These are phyloP conservation scores for Phytomonas sp. DNA, from an alignment of 208 protist genomes.

Conservation along the genomic window DNA sequence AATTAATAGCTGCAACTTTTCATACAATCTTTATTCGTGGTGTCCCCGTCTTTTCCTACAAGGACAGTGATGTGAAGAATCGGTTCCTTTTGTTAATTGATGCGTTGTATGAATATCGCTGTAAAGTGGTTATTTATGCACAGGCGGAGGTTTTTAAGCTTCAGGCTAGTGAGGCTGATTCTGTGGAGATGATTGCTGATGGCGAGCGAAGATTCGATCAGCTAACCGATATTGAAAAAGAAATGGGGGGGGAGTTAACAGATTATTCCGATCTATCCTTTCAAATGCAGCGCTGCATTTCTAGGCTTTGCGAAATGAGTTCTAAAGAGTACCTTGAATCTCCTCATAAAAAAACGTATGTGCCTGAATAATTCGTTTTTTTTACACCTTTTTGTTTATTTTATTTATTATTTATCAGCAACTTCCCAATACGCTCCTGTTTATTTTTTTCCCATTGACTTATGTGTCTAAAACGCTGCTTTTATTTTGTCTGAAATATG, in stretches of 20 bases:
- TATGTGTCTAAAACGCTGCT: background rate
- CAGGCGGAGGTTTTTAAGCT: slow-evolving; percentile 44
- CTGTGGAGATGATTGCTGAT: slow-evolving; percentile 13
- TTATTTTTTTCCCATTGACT: background rate
- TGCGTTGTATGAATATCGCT: slow-evolving; percentile 77
- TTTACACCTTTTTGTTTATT: slow-evolving; percentile 8
- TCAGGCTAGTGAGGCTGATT: slow-evolving; percentile 30
- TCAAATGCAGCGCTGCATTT: slow-evolving; percentile 83
- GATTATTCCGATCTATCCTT: slow-evolving; percentile 62
- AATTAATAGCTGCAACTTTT: slow-evolving; percentile 78
- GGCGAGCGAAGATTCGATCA: slow-evolving; percentile 27
- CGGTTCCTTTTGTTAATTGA: slow-evolving; percentile 88
- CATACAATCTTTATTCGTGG: slow-evolving; percentile 86
- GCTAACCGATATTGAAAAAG: slow-evolving; percentile 60
- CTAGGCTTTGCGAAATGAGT: slow-evolving; percentile 83
- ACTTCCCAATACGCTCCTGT: background rate
- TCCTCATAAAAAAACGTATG: slow-evolving; percentile 27
- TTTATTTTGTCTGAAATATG: slow-evolving; percentile 9
- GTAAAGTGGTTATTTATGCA: slow-evolving; percentile 73
- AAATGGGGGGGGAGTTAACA: slow-evolving; percentile 61
- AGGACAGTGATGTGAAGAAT: slow-evolving; percentile 72
- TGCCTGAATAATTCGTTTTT: slow-evolving; percentile 11
- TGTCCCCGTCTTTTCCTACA: slow-evolving; percentile 68
- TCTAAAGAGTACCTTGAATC: slow-evolving; percentile 73
- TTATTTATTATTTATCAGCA: slow-evolving; percentile 10